phyloP scores from a whole-genome alignment of 1,139 yeast genomes.

The Scheffersomyces segobiensis region DNA sequence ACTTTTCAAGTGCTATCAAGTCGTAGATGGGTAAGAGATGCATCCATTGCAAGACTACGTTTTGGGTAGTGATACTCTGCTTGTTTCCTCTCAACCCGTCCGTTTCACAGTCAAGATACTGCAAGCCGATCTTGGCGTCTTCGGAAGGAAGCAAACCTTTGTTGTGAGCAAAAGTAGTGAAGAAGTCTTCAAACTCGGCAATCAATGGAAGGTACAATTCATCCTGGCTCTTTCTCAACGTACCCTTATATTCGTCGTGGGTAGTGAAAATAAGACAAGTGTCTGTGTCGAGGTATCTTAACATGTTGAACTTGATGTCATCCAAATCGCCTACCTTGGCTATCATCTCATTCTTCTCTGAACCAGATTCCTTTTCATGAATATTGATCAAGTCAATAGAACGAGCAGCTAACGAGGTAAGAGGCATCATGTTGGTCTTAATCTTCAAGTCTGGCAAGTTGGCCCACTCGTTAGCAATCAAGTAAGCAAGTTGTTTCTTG shows the following conservation, averaged over 20 bases:
- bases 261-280: conserved; percentile 88
- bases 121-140: conserved; percentile 36
- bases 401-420: conserved; percentile 84
- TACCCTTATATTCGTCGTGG: conserved; percentile 78
- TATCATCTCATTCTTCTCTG: conserved; percentile 45
- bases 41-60: conserved; percentile 67
- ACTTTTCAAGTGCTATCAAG: conserved; percentile 83
- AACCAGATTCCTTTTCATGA: conserved; percentile 18
- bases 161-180: conserved; percentile 45
- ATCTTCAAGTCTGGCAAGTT: conserved; percentile 68
- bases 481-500: conserved; percentile 65
- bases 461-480: conserved; percentile 88
- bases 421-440: conserved; percentile 78
- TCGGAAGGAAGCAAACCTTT: conserved; percentile 29
- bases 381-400: conserved; percentile 67
- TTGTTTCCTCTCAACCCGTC: conserved; percentile 79
- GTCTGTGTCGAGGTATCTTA: conserved; percentile 90
- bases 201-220: conserved; percentile 75
- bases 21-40: conserved; percentile 67
- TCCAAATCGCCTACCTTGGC: conserved; percentile 62
- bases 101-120: conserved; percentile 73
- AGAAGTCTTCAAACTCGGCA: conserved; percentile 59
- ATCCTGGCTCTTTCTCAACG: conserved; percentile 73
- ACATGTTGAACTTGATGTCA: conserved; percentile 54
- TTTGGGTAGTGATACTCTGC: conserved; percentile 62